These are phyloP conservation scores for Pythium volutum DNA, from an alignment of 352 stramenopile species.

Conservation along the genomic window DNA sequence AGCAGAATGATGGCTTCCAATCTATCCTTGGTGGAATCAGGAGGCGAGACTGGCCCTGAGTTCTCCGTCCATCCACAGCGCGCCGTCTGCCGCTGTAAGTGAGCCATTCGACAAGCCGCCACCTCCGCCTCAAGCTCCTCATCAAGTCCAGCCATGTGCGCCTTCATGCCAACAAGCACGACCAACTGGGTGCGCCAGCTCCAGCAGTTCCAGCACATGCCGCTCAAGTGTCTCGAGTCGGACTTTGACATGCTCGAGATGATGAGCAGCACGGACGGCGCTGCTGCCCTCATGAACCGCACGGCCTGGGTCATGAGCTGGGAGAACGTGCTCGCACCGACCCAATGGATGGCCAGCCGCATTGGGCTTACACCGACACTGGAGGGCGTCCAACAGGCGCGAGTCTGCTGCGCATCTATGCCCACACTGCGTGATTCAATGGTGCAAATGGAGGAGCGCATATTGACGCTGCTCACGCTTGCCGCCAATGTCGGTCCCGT, in stretches of 20 bases:
- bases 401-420: constrained; percentile 21
- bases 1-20: background rate
- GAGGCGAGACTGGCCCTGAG: no score
- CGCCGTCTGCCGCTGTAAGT: background rate
- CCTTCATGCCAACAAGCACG: constrained; percentile 20
- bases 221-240: constrained; percentile 18
- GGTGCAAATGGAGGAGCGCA: constrained; percentile 32
- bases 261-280: constrained; percentile 26
- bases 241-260: constrained; percentile 29
- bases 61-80: background rate
- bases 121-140: background rate
- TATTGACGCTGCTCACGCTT: constrained; percentile 35
- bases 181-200: constrained; percentile 27
- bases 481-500: constrained; percentile 32
- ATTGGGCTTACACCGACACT: constrained; percentile 30
- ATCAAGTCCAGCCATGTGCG: background rate
- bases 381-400: constrained; percentile 26
- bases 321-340: constrained; percentile 50
- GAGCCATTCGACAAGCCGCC: constrained; percentile 6
- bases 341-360: constrained; percentile 33
- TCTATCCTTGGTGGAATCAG: no score
- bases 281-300: constrained; percentile 9
- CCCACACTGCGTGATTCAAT: constrained; percentile 23
- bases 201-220: constrained; percentile 21
- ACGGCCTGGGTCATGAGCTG: constrained; percentile 40